phyloP scores from a whole-genome alignment of 1,284 basidiomycete genomes.

The Pseudozyma sp. region DNA sequence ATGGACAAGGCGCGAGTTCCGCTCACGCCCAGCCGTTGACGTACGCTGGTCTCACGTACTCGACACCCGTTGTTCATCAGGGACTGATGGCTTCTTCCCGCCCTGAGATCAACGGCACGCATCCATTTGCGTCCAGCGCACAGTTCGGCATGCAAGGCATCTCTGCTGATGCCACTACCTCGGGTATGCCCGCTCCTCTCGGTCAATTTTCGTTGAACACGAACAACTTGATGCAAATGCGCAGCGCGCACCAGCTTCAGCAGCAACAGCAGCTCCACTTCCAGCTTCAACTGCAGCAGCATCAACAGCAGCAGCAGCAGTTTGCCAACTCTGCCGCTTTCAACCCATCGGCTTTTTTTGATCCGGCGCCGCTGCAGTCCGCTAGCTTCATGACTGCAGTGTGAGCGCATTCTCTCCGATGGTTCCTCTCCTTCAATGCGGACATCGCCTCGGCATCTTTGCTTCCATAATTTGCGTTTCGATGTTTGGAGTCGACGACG shows the following conservation, averaged over 20 bases:
- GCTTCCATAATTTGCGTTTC: not conserved
- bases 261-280: slow-evolving; percentile 29
- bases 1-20: slow-evolving; percentile 5
- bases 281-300: slow-evolving; percentile 29
- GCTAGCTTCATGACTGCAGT: slow-evolving; percentile 53
- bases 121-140: slow-evolving; percentile 9
- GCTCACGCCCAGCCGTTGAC: slow-evolving; percentile 16
- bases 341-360: slow-evolving; percentile 50
- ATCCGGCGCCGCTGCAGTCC: slow-evolving; percentile 49
- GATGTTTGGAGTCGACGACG: slow-evolving; percentile 14
- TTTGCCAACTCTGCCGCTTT: slow-evolving; percentile 16
- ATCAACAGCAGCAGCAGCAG: slow-evolving; percentile 30
- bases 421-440: not conserved
- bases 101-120: slow-evolving; percentile 5
- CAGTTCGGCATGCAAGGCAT: slow-evolving; percentile 10
- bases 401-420: slow-evolving; percentile 22
- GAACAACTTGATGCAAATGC: slow-evolving; percentile 25
- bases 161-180: not conserved
- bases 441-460: not conserved
- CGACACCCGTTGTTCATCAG: slow-evolving; percentile 16
- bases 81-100: slow-evolving; percentile 13
- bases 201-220: slow-evolving; percentile 32
- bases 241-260: slow-evolving; percentile 39
- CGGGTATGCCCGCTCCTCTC: slow-evolving; percentile 4
- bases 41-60: slow-evolving; percentile 35